A percentile compares a stretch with the other conserved stretches of the same genome.
phyloP scores from a whole-genome alignment of 768 basidiomycete genomes.

The Rhizopogon sp. region DNA sequence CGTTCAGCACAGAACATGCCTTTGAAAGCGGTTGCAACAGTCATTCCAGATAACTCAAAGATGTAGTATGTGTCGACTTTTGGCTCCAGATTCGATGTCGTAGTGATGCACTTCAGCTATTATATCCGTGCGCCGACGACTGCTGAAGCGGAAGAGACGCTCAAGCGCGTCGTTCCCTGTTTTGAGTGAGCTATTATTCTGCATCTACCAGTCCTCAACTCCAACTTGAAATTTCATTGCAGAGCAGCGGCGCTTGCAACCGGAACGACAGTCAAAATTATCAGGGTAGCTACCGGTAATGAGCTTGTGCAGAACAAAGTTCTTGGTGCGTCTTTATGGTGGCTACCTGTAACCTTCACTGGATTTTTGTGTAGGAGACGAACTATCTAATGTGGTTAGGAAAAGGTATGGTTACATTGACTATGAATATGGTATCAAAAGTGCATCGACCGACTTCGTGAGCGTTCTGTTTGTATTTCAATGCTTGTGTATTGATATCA shows the following conservation, averaged over 20 bases:
- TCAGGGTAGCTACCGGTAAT: conserved; percentile 28
- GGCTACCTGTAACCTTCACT: not conserved
- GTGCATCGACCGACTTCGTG: conserved; percentile 82
- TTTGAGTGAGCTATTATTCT: conserved; percentile 49
- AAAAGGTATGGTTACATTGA: conserved; percentile 61
- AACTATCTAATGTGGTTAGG: conserved; percentile 56
- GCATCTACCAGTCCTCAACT: not conserved
- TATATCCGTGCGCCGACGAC: conserved; percentile 69
- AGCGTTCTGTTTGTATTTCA: conserved; percentile 19
- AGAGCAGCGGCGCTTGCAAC: conserved; percentile 70
- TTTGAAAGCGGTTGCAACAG: conserved; percentile 30
- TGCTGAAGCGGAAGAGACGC: conserved; percentile 51
- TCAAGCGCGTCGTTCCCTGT: conserved; percentile 61
- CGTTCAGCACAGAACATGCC: not conserved
- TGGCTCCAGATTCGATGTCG: not conserved
- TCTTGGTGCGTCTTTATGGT: conserved; percentile 37
- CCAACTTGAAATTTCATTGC: not conserved
- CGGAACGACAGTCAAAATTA: conserved; percentile 49
- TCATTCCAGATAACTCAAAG: conserved; percentile 79
- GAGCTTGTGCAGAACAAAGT: conserved; percentile 69
- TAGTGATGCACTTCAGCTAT: conserved; percentile 37
- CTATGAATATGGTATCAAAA: conserved; percentile 60
- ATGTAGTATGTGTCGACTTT: conserved; percentile 44
- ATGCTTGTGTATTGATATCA: not conserved
- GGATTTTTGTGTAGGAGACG: conserved; percentile 39